Percentiles rank a stretch among this genome's conserved stretches.
Evolutionary conservation across 2,329 filamentous ascomycete genomes (phyloP).

Genomic region (Claviceps fusiformis): DNA sequence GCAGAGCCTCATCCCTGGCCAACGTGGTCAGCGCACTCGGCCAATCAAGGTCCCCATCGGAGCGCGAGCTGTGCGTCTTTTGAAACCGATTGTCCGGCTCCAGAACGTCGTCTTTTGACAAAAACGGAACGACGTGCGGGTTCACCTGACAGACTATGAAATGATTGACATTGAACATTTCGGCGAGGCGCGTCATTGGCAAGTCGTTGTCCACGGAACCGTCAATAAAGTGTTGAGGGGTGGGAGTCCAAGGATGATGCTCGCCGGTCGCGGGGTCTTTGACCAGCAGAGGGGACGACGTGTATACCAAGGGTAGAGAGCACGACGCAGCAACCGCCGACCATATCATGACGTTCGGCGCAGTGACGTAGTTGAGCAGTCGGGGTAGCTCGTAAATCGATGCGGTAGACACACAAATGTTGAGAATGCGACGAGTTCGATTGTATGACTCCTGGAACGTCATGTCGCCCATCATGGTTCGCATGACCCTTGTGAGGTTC

Average conservation of each 20-base stretch:
- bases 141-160: constrained; percentile 97
- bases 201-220: constrained; percentile 91
- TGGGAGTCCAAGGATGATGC: constrained; percentile 72
- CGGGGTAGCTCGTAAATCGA: constrained; percentile 77
- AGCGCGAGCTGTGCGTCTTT: constrained; percentile 12
- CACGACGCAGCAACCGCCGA: constrained; percentile 93
- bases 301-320: constrained; percentile 79
- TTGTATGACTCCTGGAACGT: constrained; percentile 96
- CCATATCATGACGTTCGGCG: constrained; percentile 91
- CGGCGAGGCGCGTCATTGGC: constrained; percentile 75
- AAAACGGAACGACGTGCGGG: constrained; percentile 79
- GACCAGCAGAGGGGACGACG: constrained; percentile 61
- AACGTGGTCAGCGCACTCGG: constrained; percentile 54
- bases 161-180: constrained; percentile 97
- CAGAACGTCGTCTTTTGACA: constrained; percentile 57
- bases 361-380: constrained; percentile 82
- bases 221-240: constrained; percentile 78
- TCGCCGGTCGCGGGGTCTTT: constrained; percentile 74
- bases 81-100: constrained; percentile 20
- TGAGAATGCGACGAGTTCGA: constrained; percentile 79
- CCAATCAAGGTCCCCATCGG: constrained; percentile 38
- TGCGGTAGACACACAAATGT: constrained; percentile 84
- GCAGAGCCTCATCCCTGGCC: constrained; percentile 66
- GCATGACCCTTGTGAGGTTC: constrained; percentile 72
- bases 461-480: constrained; percentile 66